phyloP scores from a whole-genome alignment of 805 yeast species.

The Metschnikowia cubensis region DNA sequence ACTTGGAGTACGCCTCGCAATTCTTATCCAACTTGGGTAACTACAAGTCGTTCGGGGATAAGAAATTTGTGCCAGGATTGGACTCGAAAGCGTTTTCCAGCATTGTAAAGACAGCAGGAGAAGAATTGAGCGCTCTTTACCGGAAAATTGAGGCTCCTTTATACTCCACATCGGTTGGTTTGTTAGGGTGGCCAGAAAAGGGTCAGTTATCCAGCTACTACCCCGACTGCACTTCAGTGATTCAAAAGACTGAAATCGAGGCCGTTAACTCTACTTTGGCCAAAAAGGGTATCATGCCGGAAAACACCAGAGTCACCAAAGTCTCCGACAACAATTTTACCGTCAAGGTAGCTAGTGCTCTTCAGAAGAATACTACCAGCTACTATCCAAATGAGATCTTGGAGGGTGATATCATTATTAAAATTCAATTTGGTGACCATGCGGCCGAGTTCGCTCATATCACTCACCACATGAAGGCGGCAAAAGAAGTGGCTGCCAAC shows the following conservation, averaged over 20 bases:
- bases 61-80: constrained; percentile 73
- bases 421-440: constrained; percentile 77
- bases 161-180: constrained; percentile 45
- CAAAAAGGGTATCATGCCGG: constrained; percentile 61
- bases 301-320: constrained; percentile 74
- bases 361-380: constrained; percentile 41
- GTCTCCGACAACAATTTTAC: constrained; percentile 43
- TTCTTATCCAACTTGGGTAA: constrained; percentile 72
- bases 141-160: constrained; percentile 45
- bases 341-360: constrained; percentile 68
- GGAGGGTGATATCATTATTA: constrained; percentile 39
- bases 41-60: constrained; percentile 84
- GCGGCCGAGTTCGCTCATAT: constrained; percentile 58
- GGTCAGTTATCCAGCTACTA: constrained; percentile 79
- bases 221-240: constrained; percentile 35
- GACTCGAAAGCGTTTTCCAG: constrained; percentile 44
- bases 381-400: constrained; percentile 47
- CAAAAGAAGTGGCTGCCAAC: constrained; percentile 64
- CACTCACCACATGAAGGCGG: constrained; percentile 51
- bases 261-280: constrained; percentile 66
- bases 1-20: constrained; percentile 73
- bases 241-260: constrained; percentile 59
- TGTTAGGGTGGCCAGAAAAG: constrained; percentile 74
- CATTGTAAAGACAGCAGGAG: constrained; percentile 42
- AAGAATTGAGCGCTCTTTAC: constrained; percentile 34